Evolutionary conservation across 441 rosid genomes (phyloP), one percentile per base, ranked within the genome.

Genomic region (Gossypium gossypioides): DNA sequence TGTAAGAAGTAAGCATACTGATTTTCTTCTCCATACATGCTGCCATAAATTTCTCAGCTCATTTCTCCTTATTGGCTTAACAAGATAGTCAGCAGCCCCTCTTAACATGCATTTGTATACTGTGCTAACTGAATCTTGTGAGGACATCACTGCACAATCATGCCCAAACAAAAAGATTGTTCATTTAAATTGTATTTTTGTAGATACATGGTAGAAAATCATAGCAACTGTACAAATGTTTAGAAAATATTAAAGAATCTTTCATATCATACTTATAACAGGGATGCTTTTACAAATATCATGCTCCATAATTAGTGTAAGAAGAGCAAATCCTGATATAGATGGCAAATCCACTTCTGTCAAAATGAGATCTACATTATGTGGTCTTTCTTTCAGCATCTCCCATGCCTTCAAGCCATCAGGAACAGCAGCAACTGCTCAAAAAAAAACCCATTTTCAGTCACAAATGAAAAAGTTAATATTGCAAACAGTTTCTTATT

Each of bases 371-470:
- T 95, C 99, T 37, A 92, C 69, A 40, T 81, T 76, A 65, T 80
- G 80, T 0, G 94, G 89, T 18, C 83, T 84, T 69, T 85, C 91
- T 81, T 84, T 89, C 12, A 91, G 81, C 74, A 88, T 78, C 85
- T 90, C 93, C 97, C 99, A 95, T 12, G 97, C 97, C 79, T 86
- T 87, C 59, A 95, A 81, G 56, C 99, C 99, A 84, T 95, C 96
- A 32, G 97, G 57, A 29, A 89, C 93, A 32, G 94, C 86, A 29
- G 78, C 85, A 80, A 95, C 99, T 95, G 86, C 78, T 54, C 77
- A 42, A 65, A 70, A 65, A 16, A 24, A 22, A 66, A n/a, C 15
- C 6, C 48, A 22, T 0, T 16, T 19, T 65, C 72, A 72, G 69
- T 54, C 68, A 63, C 22, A 55, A 62, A 16, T 27, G 25, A 13